Evolutionary conservation across 345 rosid species (phyloP).

Genomic region (Salix arbutifolia): DNA sequence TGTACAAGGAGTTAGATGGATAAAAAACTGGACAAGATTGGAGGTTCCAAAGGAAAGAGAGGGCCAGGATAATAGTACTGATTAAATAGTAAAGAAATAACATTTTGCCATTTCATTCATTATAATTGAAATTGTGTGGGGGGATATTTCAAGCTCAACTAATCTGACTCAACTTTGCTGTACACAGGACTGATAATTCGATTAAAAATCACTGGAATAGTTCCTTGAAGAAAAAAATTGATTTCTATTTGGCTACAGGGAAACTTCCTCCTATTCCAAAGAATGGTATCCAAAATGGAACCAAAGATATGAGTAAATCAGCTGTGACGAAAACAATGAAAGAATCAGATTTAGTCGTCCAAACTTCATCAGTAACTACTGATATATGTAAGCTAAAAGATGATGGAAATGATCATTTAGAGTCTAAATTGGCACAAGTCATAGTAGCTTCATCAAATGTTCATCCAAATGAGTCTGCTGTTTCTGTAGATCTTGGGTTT

Average conservation of each 20-base stretch:
- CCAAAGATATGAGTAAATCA: constrained; percentile 27
- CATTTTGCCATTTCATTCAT: background rate
- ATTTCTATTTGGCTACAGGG: constrained; percentile 66
- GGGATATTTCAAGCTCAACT: background rate
- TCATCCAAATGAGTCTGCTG: constrained; percentile 41
- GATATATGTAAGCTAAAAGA: constrained; percentile 43
- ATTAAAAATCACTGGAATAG: constrained; percentile 99
- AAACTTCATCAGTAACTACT: constrained; percentile 44
- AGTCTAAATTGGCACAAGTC: constrained; percentile 37
- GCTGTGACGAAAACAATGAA: constrained; percentile 33
- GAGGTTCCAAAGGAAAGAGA: too few relatives aligned
- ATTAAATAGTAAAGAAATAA: too few relatives aligned
- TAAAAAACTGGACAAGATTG: background rate
- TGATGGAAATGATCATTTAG: constrained; percentile 42
- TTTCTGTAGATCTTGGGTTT: constrained; percentile 40
- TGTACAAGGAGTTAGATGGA: background rate
- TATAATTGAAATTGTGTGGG: too few relatives aligned
- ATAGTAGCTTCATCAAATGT: constrained; percentile 41
- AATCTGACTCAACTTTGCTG: constrained; percentile 4
- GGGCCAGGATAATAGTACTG: background rate
- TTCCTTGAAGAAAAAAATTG: constrained; percentile 88
- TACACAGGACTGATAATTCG: constrained; percentile 84
- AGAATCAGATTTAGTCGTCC: constrained; percentile 49
- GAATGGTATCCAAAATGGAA: constrained; percentile 41
- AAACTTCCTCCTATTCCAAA: constrained; percentile 59